Evolutionary conservation across 306 rosid genomes (phyloP), one percentile per base, ranked within the genome.

Genomic region (Alnus glutinosa): DNA sequence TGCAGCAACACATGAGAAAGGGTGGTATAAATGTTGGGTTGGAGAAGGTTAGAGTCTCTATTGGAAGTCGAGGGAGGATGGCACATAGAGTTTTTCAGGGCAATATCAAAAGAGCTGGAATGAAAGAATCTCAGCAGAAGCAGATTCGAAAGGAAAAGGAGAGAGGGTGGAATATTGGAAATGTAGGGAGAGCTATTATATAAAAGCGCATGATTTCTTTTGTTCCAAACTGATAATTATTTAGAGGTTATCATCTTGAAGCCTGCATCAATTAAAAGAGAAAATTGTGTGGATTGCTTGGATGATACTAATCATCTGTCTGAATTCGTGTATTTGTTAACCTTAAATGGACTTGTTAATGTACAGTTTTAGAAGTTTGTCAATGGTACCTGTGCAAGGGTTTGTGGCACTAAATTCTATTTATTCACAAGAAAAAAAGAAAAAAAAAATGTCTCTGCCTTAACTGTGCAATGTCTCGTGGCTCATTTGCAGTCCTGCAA

Each of bases 41-140:
- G 89, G 98, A 94, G 82, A 94, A 87, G 84, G 88, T 95, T 18
- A 90, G 98, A 84, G 88, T 93, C 16, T 93, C 99, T 1, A 95
- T 95, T 55, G 97, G 98, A 75, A 91, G 89, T 58, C 83, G 92
- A 75, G 98, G 98, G 77, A 88, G 80, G 87, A 70, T 87, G 83
- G 88, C 75, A 12, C 89, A 88, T 55, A 88, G 94, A 87, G 93
- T 76, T 76, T 81, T 90, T 55, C 78, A 75, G 18, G 87, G 90
- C 80, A 87, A 72, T 82, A 91, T 76, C 70, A 89, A 89, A 83
- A 83, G 92, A 81, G 81, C 81, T 51, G 93, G 82, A 50, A 71
- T 76, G 44, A 93, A 90, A 83, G 97, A 88, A 37, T 68, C 72
- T 28, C 97, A 87, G 84, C 89, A 87, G 66, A 89, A 89, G 85